phyloP scores from a whole-genome alignment of 805 yeast species.

The Tetrapisispora taiwanensis region DNA sequence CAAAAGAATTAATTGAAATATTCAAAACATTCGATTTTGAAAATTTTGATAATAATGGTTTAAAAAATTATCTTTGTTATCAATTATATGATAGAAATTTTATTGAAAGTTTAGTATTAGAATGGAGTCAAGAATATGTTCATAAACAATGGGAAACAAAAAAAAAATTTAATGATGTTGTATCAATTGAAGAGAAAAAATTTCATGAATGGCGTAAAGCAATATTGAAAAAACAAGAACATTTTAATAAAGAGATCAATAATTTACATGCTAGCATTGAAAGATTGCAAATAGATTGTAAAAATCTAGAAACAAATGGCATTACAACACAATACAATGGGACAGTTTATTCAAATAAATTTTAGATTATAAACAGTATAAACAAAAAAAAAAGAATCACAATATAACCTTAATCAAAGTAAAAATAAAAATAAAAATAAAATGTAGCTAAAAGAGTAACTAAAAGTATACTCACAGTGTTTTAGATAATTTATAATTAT shows the following conservation, averaged over 20 bases:
- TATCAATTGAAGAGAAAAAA: conserved; percentile 41
- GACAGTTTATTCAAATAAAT: not conserved
- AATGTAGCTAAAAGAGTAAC: no score
- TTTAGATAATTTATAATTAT: no score
- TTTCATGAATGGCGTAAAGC: conserved; percentile 55
- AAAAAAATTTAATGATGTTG: conserved; percentile 34
- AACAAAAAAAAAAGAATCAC: not conserved
- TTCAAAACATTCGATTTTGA: conserved; percentile 17
- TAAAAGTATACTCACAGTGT: no score
- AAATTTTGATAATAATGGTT: conserved; percentile 22
- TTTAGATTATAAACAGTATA: not conserved
- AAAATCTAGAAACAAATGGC: conserved; percentile 11
- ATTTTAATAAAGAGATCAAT: conserved; percentile 46
- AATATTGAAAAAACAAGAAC: conserved; percentile 44
- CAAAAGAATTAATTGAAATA: conserved; percentile 5
- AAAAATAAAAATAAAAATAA: no score
- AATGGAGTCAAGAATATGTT: conserved; percentile 38
- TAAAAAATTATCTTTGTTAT: conserved; percentile 33
- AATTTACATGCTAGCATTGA: conserved; percentile 30
- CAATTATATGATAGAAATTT: conserved; percentile 28
- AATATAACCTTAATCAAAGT: no score
- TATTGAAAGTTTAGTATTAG: conserved; percentile 34
- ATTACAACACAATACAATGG: not conserved
- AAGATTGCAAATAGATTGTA: conserved; percentile 29
- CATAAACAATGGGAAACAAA: conserved; percentile 37